A percentile compares a stretch with the other conserved stretches of the same genome.
Conservation (phyloP, 768 basidiomycete species). For the Trametes punicea region DNA sequence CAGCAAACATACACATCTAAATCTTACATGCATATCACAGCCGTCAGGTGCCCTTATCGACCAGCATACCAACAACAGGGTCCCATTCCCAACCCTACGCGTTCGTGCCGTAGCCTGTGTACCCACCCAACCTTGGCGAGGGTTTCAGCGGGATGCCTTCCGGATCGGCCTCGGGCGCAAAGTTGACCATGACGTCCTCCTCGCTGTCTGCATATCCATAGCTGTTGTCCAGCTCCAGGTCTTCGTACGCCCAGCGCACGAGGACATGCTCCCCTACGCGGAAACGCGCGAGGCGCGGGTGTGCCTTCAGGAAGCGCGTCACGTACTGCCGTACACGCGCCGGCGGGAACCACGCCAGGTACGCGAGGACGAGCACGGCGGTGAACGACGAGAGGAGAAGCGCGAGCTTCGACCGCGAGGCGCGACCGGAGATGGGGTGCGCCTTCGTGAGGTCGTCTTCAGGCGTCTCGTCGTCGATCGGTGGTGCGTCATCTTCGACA, state of each 20-base stretch:
- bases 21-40: background rate
- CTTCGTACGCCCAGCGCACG: slow-evolving; percentile 47
- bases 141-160: slow-evolving; percentile 47
- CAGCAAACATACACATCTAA: background rate
- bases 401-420: slow-evolving; percentile 14
- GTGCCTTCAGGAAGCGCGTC: slow-evolving; percentile 21
- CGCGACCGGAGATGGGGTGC: slow-evolving; percentile 1
- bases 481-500: slow-evolving; percentile 8
- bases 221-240: slow-evolving; percentile 32
- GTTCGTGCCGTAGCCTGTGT: slow-evolving; percentile 22
- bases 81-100: background rate
- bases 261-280: slow-evolving; percentile 40
- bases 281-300: slow-evolving; percentile 30
- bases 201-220: slow-evolving; percentile 22
- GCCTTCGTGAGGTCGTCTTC: slow-evolving; percentile 8
- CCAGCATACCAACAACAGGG: background rate
- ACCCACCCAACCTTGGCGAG: slow-evolving; percentile 25
- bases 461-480: slow-evolving; percentile 11
- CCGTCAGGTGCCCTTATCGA: background rate
- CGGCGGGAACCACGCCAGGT: slow-evolving; percentile 27
- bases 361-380: slow-evolving; percentile 21
- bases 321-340: slow-evolving; percentile 20
- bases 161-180: slow-evolving; percentile 22
- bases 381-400: slow-evolving; percentile 21
- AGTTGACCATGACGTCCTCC: slow-evolving; percentile 46